Evolutionary conservation across 106 monocot genomes (phyloP), one percentile per base, ranked within the genome.

Genomic region (Posidonia australis): DNA sequence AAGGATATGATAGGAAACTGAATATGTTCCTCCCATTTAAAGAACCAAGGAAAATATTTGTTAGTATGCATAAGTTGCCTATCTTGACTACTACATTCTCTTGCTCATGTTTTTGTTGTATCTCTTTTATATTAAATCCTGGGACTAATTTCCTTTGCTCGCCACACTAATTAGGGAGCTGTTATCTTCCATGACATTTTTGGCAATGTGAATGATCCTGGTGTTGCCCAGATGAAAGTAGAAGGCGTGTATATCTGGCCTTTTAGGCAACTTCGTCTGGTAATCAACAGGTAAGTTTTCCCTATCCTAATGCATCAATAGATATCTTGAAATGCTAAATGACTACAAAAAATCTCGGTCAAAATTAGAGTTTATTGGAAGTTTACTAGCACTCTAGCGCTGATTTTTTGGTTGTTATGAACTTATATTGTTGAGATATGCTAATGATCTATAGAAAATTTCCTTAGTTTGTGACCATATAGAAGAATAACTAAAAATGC

Each of bases 231-330:
- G 46, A 77, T 90, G 76, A 86, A 84, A 71, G 72, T 94, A 18
- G 89, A 90, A 84, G 94, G 94, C 28, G 94, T 94, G 57, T 94
- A 90, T 65, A 82, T 94, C 64, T 94, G 94, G 94, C 94, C 94
- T 65, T 94, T 90, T 55, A 84, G 72, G 69, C 89, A 89, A 78
- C 86, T 94, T 60, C 86, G 89, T 17, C 56, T 94, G 84, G 82
- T 90, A 44, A 89, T 72, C 28, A 86, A 70, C 70, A 86, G 94
- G 94, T 90, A 78, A 44, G 25, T 10, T n/a, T 46, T 63, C 61
- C 48, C 19, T 71, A 44, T 18, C 20, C 3, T 43, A 28, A 17
- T 18, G n/a, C 29, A 27, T 61, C 41, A 42, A 43, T 61, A 41
- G n/a, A 19, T 61, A 61, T 61, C 41, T 61, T 61, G 43, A 61